These are phyloP conservation scores for Papiliotrema fonsecae DNA, from an alignment of 1,284 basidiomycete genomes.

Conservation along the genomic window DNA sequence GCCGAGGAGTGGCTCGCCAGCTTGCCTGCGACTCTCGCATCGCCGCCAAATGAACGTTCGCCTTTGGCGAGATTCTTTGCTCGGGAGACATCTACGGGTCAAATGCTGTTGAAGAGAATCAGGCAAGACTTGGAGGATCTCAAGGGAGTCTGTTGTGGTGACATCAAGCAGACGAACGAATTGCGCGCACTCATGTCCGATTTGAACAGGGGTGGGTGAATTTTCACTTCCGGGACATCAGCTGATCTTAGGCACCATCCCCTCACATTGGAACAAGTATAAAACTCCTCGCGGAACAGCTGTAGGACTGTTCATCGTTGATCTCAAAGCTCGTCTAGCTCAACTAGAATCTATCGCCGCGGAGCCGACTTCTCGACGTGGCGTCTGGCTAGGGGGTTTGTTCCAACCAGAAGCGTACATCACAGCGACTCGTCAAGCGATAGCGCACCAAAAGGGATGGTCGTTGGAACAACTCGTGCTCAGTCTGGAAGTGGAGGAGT, in stretches of 20 bases:
- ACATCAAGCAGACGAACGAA: slow-evolving; percentile 90
- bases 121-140: slow-evolving; percentile 74
- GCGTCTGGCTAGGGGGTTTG: slow-evolving; percentile 81
- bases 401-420: slow-evolving; percentile 96
- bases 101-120: slow-evolving; percentile 68
- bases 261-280: slow-evolving; percentile 79
- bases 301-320: slow-evolving; percentile 77
- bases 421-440: slow-evolving; percentile 86
- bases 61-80: slow-evolving; percentile 82
- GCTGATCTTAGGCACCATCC: slow-evolving; percentile 64
- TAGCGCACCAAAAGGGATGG: slow-evolving; percentile 83
- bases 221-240: neutral
- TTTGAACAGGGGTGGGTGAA: slow-evolving; percentile 69
- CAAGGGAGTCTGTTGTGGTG: slow-evolving; percentile 75
- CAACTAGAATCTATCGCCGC: slow-evolving; percentile 74
- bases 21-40: slow-evolving; percentile 55
- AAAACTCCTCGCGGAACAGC: slow-evolving; percentile 76
- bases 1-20: slow-evolving; percentile 75
- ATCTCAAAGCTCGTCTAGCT: slow-evolving; percentile 67
- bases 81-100: slow-evolving; percentile 78
- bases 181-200: slow-evolving; percentile 79
- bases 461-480: slow-evolving; percentile 84
- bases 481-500: slow-evolving; percentile 70
- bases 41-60: slow-evolving; percentile 49
- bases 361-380: slow-evolving; percentile 43